Conservation (phyloP, 805 yeast genomes). For the Candida chilensis region DNA sequence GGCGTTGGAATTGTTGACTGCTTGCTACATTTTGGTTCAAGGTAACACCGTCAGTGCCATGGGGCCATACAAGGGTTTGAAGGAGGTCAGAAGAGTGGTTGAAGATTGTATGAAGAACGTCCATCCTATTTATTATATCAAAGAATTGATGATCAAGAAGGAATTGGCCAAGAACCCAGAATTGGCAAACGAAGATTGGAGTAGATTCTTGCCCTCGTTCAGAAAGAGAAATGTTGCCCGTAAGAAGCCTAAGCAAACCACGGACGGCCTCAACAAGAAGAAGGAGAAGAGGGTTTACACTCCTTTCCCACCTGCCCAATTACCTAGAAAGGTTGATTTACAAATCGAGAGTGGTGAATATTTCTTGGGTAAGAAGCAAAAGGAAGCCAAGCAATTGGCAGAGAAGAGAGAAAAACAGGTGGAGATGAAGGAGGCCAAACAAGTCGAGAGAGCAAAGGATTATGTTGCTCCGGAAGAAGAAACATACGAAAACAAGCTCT, state of each 20-base stretch:
- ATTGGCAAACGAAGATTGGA: slow-evolving; percentile 93
- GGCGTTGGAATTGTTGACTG: slow-evolving; percentile 90
- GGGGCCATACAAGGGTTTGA: slow-evolving; percentile 94
- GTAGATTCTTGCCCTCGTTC: slow-evolving; percentile 90
- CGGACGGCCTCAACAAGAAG: slow-evolving; percentile 33
- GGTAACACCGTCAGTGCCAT: slow-evolving; percentile 95
- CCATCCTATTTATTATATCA: slow-evolving; percentile 97
- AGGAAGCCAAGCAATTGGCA: slow-evolving; percentile 57
- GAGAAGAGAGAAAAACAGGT: slow-evolving; percentile 77
- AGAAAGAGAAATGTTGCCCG: slow-evolving; percentile 95
- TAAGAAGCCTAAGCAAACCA: slow-evolving; percentile 69
- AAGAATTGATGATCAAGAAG: slow-evolving; percentile 94
- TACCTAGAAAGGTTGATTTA: slow-evolving; percentile 93
- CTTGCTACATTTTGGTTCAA: slow-evolving; percentile 92
- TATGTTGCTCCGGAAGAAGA: slow-evolving; percentile 83
- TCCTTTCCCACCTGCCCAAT: slow-evolving; percentile 98
- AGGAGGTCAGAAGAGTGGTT: slow-evolving; percentile 86
- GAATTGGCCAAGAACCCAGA: slow-evolving; percentile 94
- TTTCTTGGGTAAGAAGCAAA: slow-evolving; percentile 83
- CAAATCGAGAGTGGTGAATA: slow-evolving; percentile 98
- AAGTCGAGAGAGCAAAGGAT: slow-evolving; percentile 65
- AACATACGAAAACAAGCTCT: slow-evolving; percentile 33
- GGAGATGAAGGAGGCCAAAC: slow-evolving; percentile 55
- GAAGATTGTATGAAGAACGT: slow-evolving; percentile 96
- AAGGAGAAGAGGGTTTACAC: slow-evolving; percentile 65